Evolutionary conservation across 805 yeast species (phyloP).

Genomic region (Jamesozyma piceae): DNA sequence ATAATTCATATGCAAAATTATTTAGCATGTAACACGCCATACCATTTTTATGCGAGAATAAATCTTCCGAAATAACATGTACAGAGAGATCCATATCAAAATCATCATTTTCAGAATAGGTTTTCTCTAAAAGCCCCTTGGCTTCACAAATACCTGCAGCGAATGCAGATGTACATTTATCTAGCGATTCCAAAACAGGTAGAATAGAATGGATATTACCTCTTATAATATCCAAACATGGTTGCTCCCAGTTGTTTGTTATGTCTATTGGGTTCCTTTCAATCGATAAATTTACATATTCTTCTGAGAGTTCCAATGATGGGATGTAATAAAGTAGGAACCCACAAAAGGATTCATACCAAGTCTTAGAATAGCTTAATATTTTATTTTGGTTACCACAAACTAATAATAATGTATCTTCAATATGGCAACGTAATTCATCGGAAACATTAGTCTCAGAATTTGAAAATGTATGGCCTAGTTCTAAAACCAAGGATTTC

Average conservation of each 20-base stretch:
- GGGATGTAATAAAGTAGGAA: slow-evolving; percentile 55
- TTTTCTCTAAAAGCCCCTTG: slow-evolving; percentile 45
- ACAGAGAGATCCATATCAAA: slow-evolving; percentile 14
- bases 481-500: slow-evolving; percentile 28
- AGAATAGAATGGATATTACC: slow-evolving; percentile 50
- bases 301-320: slow-evolving; percentile 34
- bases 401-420: slow-evolving; percentile 27
- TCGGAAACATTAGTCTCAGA: slow-evolving; percentile 18
- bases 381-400: slow-evolving; percentile 39
- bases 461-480: slow-evolving; percentile 19
- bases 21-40: slow-evolving; percentile 35
- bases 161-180: slow-evolving; percentile 55
- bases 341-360: slow-evolving; percentile 61
- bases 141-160: slow-evolving; percentile 54
- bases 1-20: slow-evolving; percentile 26
- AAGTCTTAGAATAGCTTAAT: slow-evolving; percentile 40
- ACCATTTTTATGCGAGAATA: slow-evolving; percentile 32
- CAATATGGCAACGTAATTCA: slow-evolving; percentile 25
- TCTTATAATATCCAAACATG: slow-evolving; percentile 47
- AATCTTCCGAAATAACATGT: slow-evolving; percentile 13
- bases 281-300: slow-evolving; percentile 34
- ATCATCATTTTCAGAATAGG: slow-evolving; percentile 17
- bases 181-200: slow-evolving; percentile 49
- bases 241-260: slow-evolving; percentile 42
- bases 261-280: slow-evolving; percentile 31